A percentile compares a stretch with the other conserved stretches of the same genome.
phyloP scores from a whole-genome alignment of 352 stramenopile species.

The Phytophthora rubi region DNA sequence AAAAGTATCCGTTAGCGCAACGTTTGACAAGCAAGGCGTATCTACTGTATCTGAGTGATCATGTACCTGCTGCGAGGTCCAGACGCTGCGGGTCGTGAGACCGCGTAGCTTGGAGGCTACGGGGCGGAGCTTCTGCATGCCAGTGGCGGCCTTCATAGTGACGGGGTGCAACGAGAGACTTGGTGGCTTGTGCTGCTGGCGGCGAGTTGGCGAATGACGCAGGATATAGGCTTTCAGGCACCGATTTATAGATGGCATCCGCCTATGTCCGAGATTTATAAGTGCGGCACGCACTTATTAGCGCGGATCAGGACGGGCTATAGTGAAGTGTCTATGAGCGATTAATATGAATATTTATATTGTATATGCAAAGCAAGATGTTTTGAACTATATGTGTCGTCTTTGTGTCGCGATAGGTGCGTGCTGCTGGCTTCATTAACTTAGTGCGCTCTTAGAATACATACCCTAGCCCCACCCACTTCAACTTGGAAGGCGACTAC shows the following conservation, averaged over 20 bases:
- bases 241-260: neutral
- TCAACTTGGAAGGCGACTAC: conserved; percentile 14
- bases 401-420: conserved; percentile 5
- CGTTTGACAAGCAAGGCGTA: neutral
- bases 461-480: conserved; percentile 26
- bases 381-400: neutral
- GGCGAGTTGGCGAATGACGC: conserved; percentile 33
- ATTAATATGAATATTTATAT: neutral
- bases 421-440: neutral
- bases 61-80: conserved; percentile 53
- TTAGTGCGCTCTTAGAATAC: neutral
- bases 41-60: neutral
- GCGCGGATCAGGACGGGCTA: too few species aligned
- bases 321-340: neutral
- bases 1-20: conserved; percentile 13
- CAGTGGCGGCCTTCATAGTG: conserved; percentile 26
- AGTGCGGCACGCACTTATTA: neutral
- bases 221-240: neutral
- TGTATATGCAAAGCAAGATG: neutral
- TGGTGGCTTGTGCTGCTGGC: conserved; percentile 12
- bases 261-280: conserved; percentile 2
- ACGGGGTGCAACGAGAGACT: neutral
- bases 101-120: conserved; percentile 23
- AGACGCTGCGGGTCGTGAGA: conserved; percentile 37
- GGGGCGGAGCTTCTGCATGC: conserved; percentile 22